Base-by-base conservation (phyloP, 768 basidiomycete genomes). In the Mycena galopus region DNA sequence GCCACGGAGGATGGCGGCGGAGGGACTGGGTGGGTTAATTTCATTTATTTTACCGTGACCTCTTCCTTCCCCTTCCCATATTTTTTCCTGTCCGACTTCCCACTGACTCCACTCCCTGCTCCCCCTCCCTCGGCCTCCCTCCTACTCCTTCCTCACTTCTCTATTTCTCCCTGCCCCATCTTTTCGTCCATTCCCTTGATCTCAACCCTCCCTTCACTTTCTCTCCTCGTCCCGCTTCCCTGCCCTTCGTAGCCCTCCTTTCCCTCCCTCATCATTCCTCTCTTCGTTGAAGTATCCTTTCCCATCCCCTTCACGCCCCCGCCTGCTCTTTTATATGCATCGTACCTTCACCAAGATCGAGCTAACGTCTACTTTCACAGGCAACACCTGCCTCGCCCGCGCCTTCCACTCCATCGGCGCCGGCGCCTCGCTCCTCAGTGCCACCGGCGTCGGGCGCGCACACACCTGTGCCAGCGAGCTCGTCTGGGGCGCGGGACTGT, bases 341-440 rank as follows among this genome's bases (percentile, higher is more conserved):
- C 4, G 16, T 23, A 53, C n/a, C n/a, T n/a, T n/a, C n/a, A n/a
- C n/a, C n/a, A 17, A 4, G 32, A 7, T 6, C 27, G 17, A 53
- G 2, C 47, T 37, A 39, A 60, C 23, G n/a, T n/a, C 12, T 21
- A 0, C 32, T 9, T 23, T 6, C 23, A 51, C 57, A 72, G 71
- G 21, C 29, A 57, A 27, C 17, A 72, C 74, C 44, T 75, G 74
- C 67, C 65, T 75, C 64, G 10, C 42, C 21, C 56, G 33, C 23
- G 63, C 71, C 4, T 69, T 75, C 67, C 74, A 75, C 60, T 75
- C 74, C 60, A 67, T 75, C 67, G 74, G 74, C 69, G 71, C 74
- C 14, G 74, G 74, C 37, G 74, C 74, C 2, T 75, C 74, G 51
- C 74, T 75, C 4, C 71, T 75, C 14, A 72, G 71, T 60, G 74